Evolutionary conservation across 2,329 filamentous ascomycete species (phyloP), one percentile per base, ranked within the genome.

Genomic region (Blastomyces silverae): DNA sequence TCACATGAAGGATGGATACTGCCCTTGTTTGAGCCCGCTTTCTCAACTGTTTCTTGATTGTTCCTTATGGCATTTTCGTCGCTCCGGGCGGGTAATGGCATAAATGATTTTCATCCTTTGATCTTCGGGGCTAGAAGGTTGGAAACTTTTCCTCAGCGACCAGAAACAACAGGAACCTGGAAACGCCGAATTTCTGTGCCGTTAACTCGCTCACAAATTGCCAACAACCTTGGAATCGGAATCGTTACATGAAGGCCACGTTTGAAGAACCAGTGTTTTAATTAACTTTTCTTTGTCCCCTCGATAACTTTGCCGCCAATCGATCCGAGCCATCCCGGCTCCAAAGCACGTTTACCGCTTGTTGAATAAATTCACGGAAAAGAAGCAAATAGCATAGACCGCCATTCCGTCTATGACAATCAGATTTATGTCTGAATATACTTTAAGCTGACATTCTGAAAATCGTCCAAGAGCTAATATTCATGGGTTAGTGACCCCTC

Each of bases 201-300:
- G 20, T 17, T n/a, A 6, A 2, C 56, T 22, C 37, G 15, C 20
- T n/a, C 15, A 7, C 6, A 42, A 37, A 56, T 46, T 8, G 8
- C 20, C 4, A 8, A n/a, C 44, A 46, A 46, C 44, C 20, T 46
- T 46, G 44, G 44, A 20, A 46, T 46, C 44, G 48, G 48, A 25
- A 50, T 22, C n/a, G 48, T 22, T 57, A n/a, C 55, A 5, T 22
- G 56, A 58, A 58, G 8, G 11, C 56, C 34, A 58, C 34, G 6
- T 58, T 58, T 22, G n/a, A 25, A 1, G 56, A 22, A n/a, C n/a
- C 42, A 42, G 11, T 37, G n/a, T 15, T 57, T 22, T n/a, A 39
- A 37, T 34, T 58, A 42, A 58, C n/a, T 44, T 39, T 57, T 37
- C 53, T 52, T 56, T 56, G 53, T 39, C 34, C 34, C 56, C 31